Evolutionary conservation across 1,284 basidiomycete genomes (phyloP).

Genomic region (Anthracocystis walkeri): DNA sequence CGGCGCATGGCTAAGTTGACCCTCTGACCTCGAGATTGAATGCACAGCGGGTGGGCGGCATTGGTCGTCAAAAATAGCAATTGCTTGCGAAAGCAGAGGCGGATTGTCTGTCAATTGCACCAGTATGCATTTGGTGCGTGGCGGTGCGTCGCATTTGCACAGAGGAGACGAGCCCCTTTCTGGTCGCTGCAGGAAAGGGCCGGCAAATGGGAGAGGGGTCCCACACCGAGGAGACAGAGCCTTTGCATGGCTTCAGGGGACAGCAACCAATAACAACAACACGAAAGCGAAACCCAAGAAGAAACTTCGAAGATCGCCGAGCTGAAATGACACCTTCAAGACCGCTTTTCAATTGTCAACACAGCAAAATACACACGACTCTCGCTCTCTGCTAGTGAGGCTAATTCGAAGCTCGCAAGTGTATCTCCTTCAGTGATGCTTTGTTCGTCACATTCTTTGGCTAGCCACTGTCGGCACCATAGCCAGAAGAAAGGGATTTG

Average conservation of each 20-base stretch:
- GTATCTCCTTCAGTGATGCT: neutral
- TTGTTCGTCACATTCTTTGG: too few relatives aligned
- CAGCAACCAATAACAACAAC: slow-evolving; percentile 1
- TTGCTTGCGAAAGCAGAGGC: slow-evolving; percentile 2
- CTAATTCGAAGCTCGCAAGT: neutral
- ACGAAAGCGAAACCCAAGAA: neutral
- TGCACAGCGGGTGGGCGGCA: slow-evolving; percentile 5
- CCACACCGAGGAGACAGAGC: neutral
- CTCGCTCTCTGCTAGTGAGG: neutral
- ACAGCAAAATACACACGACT: neutral
- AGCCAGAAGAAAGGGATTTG: neutral
- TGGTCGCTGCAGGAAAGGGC: slow-evolving; percentile 1
- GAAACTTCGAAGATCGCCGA: slow-evolving; percentile 14
- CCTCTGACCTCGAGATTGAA: neutral
- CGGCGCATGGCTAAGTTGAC: neutral
- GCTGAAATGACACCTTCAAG: neutral
- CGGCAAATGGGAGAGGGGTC: slow-evolving; percentile 4
- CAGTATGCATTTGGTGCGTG: neutral
- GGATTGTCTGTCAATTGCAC: neutral
- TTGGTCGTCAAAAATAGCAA: slow-evolving; percentile 8
- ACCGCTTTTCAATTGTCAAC: neutral
- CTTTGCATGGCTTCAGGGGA: neutral
- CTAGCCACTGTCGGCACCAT: neutral
- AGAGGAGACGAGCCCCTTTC: slow-evolving; percentile 3
- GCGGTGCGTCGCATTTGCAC: too few relatives aligned